These are phyloP conservation scores for Aspergillus tubingensis DNA, from an alignment of 2,329 filamentous ascomycete species.

Conservation along the genomic window DNA sequence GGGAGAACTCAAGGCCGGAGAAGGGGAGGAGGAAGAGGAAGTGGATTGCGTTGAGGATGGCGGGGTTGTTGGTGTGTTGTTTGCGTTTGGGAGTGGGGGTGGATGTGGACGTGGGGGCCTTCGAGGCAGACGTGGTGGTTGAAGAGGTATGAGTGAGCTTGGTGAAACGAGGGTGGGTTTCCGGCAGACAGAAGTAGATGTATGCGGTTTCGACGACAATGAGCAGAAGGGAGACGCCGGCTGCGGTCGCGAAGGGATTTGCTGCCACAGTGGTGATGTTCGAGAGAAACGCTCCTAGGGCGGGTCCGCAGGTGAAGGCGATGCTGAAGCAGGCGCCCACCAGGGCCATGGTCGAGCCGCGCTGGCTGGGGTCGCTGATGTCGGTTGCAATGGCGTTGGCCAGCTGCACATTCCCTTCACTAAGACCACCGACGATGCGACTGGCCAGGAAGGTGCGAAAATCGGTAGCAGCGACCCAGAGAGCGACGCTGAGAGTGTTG, in stretches of 20 bases:
- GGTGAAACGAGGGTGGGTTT: slow-evolving; percentile 70
- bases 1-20: slow-evolving; percentile 95
- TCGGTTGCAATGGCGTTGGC: slow-evolving; percentile 96
- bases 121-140: slow-evolving; percentile 19
- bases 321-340: slow-evolving; percentile 96
- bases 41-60: slow-evolving; percentile 80
- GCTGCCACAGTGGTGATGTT: slow-evolving; percentile 74
- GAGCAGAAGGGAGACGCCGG: slow-evolving; percentile 79
- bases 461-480: slow-evolving; percentile 92
- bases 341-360: slow-evolving; percentile 91
- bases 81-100: slow-evolving; percentile 16
- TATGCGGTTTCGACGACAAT: slow-evolving; percentile 87
- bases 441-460: slow-evolving; percentile 96
- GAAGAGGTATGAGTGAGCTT: slow-evolving; percentile 33
- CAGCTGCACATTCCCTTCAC: slow-evolving; percentile 95
- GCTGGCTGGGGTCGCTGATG: slow-evolving; percentile 80
- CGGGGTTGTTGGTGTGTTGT: slow-evolving; percentile 76
- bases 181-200: slow-evolving; percentile 79
- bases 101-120: not conserved
- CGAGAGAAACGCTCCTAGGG: slow-evolving; percentile 82
- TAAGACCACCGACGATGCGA: slow-evolving; percentile 85
- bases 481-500: slow-evolving; percentile 87
- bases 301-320: slow-evolving; percentile 94
- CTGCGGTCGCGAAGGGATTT: slow-evolving; percentile 93
- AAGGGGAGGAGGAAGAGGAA: slow-evolving; percentile 94